These are phyloP conservation scores for Tolypocladium capitatum DNA, from an alignment of 2,329 filamentous ascomycete species.

Conservation along the genomic window DNA sequence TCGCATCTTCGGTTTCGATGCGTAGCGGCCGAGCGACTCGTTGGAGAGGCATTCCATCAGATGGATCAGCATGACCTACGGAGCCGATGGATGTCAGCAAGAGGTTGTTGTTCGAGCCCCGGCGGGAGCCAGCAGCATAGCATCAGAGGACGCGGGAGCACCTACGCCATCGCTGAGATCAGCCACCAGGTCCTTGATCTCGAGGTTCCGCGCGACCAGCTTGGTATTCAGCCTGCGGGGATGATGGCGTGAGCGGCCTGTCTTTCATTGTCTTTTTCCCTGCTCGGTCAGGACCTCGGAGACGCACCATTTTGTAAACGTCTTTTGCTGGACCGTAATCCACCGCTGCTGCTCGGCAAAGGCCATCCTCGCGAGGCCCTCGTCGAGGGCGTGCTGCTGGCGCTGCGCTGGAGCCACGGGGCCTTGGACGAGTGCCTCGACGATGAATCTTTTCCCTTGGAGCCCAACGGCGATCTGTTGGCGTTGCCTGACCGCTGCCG, in stretches of 20 bases:
- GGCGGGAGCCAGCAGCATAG: not conserved
- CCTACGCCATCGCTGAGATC: conserved; percentile 90
- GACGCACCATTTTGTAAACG: conserved; percentile 80
- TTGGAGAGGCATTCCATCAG: conserved; percentile 90
- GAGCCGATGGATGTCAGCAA: not conserved
- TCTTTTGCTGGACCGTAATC: conserved; percentile 89
- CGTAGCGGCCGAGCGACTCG: conserved; percentile 93
- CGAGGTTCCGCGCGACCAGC: conserved; percentile 61
- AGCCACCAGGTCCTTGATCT: conserved; percentile 73
- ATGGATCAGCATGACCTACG: conserved; percentile 83
- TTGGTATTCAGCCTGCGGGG: conserved; percentile 80
- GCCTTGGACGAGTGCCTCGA: conserved; percentile 6
- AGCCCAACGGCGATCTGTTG: conserved; percentile 7
- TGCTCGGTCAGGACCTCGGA: not conserved
- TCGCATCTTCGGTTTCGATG: conserved; percentile 86
- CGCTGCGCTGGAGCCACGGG: conserved; percentile 19
- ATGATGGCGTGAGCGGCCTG: not conserved
- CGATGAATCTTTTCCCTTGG: conserved; percentile 9
- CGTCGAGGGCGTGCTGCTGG: conserved; percentile 22
- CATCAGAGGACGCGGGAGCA: conserved; percentile 11
- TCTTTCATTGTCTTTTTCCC: not conserved
- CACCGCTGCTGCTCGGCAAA: conserved; percentile 52
- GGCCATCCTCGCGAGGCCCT: conserved; percentile 45
- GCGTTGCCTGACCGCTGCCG: conserved; percentile 29
- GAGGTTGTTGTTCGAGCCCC: not conserved